Conservation (phyloP, 148 eudicot genomes). For the Rheum nobile region DNA sequence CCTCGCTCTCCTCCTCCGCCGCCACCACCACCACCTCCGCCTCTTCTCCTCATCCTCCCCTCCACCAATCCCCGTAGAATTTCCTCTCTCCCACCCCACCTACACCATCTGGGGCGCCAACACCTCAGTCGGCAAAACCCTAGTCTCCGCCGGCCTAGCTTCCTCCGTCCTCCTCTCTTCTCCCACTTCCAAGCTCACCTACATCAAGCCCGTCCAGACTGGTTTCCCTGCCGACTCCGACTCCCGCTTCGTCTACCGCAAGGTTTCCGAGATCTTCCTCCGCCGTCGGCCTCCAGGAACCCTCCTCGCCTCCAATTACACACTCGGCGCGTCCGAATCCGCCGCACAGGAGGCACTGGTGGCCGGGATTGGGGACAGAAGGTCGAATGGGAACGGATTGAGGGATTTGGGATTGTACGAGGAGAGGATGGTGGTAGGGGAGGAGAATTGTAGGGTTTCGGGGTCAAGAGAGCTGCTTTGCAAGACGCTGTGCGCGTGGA, state of each 20-base stretch:
- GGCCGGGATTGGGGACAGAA: neutral
- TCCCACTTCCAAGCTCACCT: constrained; percentile 24
- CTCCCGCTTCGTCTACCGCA: constrained; percentile 51
- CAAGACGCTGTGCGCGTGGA: constrained; percentile 78
- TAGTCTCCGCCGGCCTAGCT: constrained; percentile 77
- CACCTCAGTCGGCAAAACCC: constrained; percentile 94
- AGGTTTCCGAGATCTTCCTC: constrained; percentile 28
- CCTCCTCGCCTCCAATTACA: constrained; percentile 43
- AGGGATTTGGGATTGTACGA: constrained; percentile 36
- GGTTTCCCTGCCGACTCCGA: constrained; percentile 87
- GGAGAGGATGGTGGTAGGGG: constrained; percentile 40
- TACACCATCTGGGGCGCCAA: constrained; percentile 70
- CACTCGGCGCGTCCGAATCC: constrained; percentile 21
- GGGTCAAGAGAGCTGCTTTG: constrained; percentile 33
- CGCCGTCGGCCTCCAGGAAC: constrained; percentile 14
- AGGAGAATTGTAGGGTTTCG: constrained; percentile 6
- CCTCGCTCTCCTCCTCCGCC: constrained; percentile 7
- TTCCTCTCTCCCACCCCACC: constrained; percentile 74
- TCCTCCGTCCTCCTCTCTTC: constrained; percentile 25
- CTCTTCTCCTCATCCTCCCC: constrained; percentile 6
- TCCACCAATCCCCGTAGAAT: constrained; percentile 8
- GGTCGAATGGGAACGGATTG: constrained; percentile 11
- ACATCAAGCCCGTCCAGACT: constrained; percentile 82
- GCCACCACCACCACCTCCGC: constrained; percentile 12
- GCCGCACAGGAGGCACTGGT: constrained; percentile 22